Evolutionary conservation across 2,329 filamentous ascomycete genomes (phyloP), one percentile per base, ranked within the genome.

Genomic region (Dichotomopilus funicola): DNA sequence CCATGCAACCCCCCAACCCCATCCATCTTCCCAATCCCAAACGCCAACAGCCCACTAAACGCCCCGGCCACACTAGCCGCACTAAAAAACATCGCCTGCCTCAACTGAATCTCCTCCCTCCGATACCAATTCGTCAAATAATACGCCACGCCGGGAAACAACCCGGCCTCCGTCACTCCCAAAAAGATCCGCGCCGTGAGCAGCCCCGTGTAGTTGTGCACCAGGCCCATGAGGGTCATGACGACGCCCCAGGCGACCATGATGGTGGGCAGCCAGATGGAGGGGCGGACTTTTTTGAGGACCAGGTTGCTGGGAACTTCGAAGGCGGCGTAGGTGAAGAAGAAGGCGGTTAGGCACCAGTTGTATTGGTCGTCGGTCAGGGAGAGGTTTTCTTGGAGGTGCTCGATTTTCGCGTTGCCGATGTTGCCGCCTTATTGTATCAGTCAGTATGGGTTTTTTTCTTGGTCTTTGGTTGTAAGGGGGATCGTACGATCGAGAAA

Each of bases 61-160:
- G 85, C 89, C 0, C 89, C 89, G 0, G 89, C 88, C 0, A 94
- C 74, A 0, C 89, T 88, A 0, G 89, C 88, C 0, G 88, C 88
- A 0, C 86, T 88, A 74, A 92, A 95, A 77, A 94, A 92, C 51
- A 91, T 80, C 1, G 89, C 88, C 59, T 78, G 75, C 0, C 79
- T 72, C 27, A 79, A 66, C 53, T 79, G 77, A 35, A 80, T 76
- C 58, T 82, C 79, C 50, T 78, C 74, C n/a, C 79, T 74, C 19
- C 74, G 78, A 56, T 83, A 83, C 79, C 78, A 82, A 73, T 79
- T 79, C 0, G 78, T 81, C 2, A 82, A 64, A 54, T 80, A 80
- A 56, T 79, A 79, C 67, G 81, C 66, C 64, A 89, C 80, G 1
- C 84, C 85, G 0, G 83, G 84, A 56, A 84, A 87, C 0, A 88